Percentiles rank a stretch among this genome's conserved stretches.
Conservation (phyloP, 75 land plant genomes). For the Pinus albicaulis region DNA sequence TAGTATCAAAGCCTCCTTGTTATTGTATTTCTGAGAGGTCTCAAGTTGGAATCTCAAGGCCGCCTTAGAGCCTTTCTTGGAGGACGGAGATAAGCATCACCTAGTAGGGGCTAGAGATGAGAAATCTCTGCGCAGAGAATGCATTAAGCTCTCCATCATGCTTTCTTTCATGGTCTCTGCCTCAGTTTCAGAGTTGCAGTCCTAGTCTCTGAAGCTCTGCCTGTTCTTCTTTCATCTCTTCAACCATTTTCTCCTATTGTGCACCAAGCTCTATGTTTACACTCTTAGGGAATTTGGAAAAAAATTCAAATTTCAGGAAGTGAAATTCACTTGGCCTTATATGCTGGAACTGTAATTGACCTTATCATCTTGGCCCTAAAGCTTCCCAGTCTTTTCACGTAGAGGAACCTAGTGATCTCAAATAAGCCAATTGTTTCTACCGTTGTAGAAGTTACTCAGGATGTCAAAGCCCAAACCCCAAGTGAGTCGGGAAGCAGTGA, state of each 20-base stretch:
- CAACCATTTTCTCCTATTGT: no score
- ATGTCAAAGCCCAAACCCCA: background rate
- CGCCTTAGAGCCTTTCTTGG: background rate
- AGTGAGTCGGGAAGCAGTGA: background rate
- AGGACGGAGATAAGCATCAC: background rate
- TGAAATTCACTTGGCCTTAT: no score
- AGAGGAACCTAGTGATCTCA: background rate
- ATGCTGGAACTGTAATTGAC: no score
- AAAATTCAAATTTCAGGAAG: no score
- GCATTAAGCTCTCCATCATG: background rate
- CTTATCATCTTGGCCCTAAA: no score
- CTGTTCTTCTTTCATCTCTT: no score
- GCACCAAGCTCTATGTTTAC: no score
- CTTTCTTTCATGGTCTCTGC: conserved; percentile 1
- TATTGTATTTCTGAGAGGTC: conserved; percentile 1
- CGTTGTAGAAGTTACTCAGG: background rate
- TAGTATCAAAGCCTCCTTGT: background rate
- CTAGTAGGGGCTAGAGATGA: background rate
- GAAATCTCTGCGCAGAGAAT: background rate
- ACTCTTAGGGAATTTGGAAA: no score
- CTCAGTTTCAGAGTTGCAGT: background rate
- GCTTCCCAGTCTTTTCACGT: no score
- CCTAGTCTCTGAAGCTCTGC: background rate
- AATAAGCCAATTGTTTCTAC: background rate
- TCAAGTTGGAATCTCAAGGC: background rate